Evolutionary conservation across 495 filamentous ascomycete species (phyloP).

Genomic region (Clohesyomyces aquaticus): DNA sequence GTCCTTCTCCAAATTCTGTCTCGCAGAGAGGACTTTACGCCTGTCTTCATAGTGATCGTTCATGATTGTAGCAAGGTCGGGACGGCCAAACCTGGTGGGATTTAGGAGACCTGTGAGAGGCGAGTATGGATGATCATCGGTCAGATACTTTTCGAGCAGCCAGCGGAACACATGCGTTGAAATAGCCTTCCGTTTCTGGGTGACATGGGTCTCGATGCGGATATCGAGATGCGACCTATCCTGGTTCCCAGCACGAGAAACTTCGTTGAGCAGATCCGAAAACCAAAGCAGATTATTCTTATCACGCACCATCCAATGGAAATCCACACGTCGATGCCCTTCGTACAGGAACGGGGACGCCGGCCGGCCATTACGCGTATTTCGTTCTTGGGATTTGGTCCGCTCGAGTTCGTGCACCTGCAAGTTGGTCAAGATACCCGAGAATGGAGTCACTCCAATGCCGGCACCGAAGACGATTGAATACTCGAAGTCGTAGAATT

Average conservation of each 20-base stretch:
- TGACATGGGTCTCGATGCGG: constrained; percentile 49
- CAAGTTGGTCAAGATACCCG: constrained; percentile 48
- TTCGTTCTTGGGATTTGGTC: neutral
- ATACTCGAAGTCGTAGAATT: constrained; percentile 50
- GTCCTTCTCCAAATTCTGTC: neutral
- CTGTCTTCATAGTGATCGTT: constrained; percentile 40
- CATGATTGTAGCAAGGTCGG: constrained; percentile 32
- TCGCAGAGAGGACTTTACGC: constrained; percentile 12
- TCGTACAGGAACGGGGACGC: constrained; percentile 11
- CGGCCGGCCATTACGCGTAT: neutral
- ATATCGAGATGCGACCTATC: constrained; percentile 43
- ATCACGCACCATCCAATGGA: constrained; percentile 52
- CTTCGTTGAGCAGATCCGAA: constrained; percentile 48
- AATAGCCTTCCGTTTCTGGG: constrained; percentile 47
- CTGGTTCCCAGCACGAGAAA: constrained; percentile 20
- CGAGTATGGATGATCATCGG: constrained; percentile 43
- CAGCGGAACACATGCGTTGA: constrained; percentile 49
- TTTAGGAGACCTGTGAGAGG: constrained; percentile 49
- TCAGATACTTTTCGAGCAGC: constrained; percentile 48
- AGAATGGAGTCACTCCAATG: constrained; percentile 51
- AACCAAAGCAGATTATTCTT: constrained; percentile 50
- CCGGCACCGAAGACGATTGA: constrained; percentile 48
- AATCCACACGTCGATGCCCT: constrained; percentile 47
- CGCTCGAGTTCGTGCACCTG: constrained; percentile 40
- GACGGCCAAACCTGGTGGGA: constrained; percentile 46